These are phyloP conservation scores for Cryptococcus floricola DNA, from an alignment of 1,284 basidiomycete genomes.

Conservation along the genomic window DNA sequence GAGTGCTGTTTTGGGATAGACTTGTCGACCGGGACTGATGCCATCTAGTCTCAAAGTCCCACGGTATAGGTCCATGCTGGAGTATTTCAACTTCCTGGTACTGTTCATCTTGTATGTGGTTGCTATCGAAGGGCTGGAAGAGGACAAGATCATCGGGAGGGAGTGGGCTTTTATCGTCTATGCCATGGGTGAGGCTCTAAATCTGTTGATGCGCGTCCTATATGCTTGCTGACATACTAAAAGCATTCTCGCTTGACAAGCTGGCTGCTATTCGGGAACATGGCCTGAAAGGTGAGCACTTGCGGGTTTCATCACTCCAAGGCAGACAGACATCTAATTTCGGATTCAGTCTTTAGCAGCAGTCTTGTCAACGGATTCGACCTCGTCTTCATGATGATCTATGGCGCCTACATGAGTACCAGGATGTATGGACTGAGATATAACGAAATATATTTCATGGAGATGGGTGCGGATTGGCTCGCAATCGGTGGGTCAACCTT, in stretches of 20 bases:
- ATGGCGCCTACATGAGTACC: slow-evolving; percentile 66
- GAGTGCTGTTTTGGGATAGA: slow-evolving; percentile 21
- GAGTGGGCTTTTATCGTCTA: slow-evolving; percentile 78
- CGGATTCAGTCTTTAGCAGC: slow-evolving; percentile 39
- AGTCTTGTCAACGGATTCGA: slow-evolving; percentile 72
- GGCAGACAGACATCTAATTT: neutral
- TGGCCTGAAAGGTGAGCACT: slow-evolving; percentile 60
- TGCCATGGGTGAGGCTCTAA: slow-evolving; percentile 56
- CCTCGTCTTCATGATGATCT: slow-evolving; percentile 68
- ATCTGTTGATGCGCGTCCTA: neutral
- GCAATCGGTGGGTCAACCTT: slow-evolving; percentile 32
- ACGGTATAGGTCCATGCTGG: slow-evolving; percentile 78
- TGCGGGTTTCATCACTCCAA: neutral
- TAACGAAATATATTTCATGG: slow-evolving; percentile 58
- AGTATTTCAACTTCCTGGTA: slow-evolving; percentile 76
- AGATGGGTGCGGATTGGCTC: slow-evolving; percentile 41
- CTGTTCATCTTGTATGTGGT: slow-evolving; percentile 78
- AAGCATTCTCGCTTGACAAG: slow-evolving; percentile 82
- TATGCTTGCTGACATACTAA: neutral
- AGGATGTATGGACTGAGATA: slow-evolving; percentile 68
- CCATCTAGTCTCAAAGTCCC: slow-evolving; percentile 77
- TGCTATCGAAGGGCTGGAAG: slow-evolving; percentile 70
- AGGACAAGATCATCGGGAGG: slow-evolving; percentile 58
- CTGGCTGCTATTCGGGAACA: slow-evolving; percentile 91
- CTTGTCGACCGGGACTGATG: neutral